Conservation (phyloP, 2,329 filamentous ascomycete species). For the Remersonia thermophila region DNA sequence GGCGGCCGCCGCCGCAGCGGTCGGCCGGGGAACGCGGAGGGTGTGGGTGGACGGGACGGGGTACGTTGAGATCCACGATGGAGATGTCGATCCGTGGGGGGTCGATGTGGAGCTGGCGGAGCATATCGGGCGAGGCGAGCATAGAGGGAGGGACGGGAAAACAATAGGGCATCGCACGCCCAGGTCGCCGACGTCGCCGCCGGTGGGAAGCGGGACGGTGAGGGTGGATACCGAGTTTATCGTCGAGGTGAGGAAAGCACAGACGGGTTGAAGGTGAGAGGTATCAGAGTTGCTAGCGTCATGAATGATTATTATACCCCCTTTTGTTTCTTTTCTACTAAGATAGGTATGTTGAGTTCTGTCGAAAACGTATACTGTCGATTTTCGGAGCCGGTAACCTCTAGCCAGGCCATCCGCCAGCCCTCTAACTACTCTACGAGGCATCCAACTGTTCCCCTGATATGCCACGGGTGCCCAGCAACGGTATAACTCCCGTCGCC, state of each 20-base stretch:
- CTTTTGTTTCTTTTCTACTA: too few species aligned
- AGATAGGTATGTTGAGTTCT: too few species aligned
- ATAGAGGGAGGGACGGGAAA: not conserved
- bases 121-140: not conserved
- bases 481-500: too few species aligned
- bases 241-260: slow-evolving; percentile 1
- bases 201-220: not conserved
- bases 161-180: too few species aligned
- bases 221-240: slow-evolving; percentile 4
- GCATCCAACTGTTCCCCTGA: too few species aligned
- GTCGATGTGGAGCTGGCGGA: slow-evolving; percentile 9
- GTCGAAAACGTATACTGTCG: too few species aligned
- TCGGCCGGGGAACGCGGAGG: not conserved
- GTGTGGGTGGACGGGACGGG: slow-evolving; percentile 5
- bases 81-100: slow-evolving; percentile 4
- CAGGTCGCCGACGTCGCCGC: not conserved
- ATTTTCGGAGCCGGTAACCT: too few species aligned
- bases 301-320: too few species aligned
- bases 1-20: not conserved
- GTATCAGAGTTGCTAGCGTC: too few species aligned
- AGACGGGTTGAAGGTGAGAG: not conserved
- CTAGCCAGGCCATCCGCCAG: too few species aligned
- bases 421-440: too few species aligned
- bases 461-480: too few species aligned
- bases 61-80: slow-evolving; percentile 5